Conservation (phyloP, 441 rosid genomes). For the Cnidoscolus chayamansa region DNA sequence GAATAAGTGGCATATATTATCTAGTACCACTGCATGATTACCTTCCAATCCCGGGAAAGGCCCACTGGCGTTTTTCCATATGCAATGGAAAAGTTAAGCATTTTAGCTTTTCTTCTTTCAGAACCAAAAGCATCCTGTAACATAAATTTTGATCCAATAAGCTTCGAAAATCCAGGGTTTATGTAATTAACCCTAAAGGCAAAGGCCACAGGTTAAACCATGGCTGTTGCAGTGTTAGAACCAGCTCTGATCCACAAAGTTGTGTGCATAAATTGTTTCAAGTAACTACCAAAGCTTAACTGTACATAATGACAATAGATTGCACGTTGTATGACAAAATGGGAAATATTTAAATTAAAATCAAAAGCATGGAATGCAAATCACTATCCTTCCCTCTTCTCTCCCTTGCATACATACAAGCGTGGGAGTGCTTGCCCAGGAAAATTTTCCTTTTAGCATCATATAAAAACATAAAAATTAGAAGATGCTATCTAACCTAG, state of each 20-base stretch:
- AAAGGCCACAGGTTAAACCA: not conserved
- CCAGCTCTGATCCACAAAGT: not conserved
- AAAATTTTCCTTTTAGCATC: not conserved
- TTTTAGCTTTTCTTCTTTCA: constrained; percentile 97
- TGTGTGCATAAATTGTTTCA: not conserved
- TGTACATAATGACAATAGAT: not conserved
- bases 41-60: constrained; percentile 98
- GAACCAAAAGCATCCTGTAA: constrained; percentile 84
- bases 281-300: not conserved
- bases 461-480: too few species aligned
- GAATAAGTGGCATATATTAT: constrained; percentile 13
- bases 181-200: not conserved
- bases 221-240: not conserved
- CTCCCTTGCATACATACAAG: not conserved
- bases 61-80: constrained; percentile 93
- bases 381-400: not conserved
- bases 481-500: not conserved
- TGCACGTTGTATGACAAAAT: not conserved
- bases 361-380: not conserved
- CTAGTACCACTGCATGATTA: constrained; percentile 26
- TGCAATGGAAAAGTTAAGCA: constrained; percentile 98
- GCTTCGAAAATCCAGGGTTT: too few species aligned
- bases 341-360: not conserved
- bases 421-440: not conserved
- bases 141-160: constrained; percentile 15